These are phyloP conservation scores for Phyllosticta ampelicida DNA, from an alignment of 2,329 filamentous ascomycete species.

Conservation along the genomic window DNA sequence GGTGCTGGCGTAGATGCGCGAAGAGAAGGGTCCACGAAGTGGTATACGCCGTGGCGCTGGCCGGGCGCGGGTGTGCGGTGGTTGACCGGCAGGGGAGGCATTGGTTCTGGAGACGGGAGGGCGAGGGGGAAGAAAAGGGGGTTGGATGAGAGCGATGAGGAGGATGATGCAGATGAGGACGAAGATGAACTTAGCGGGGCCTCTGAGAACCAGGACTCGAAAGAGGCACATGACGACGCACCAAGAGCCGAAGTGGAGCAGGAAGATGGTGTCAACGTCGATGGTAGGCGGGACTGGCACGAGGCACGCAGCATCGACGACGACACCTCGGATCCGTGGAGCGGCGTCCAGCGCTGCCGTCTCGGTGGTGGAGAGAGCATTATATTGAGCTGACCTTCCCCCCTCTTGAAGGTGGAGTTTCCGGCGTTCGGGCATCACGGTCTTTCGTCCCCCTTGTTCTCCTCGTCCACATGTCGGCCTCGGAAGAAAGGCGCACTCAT, in stretches of 20 bases:
- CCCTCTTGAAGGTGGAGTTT: no score
- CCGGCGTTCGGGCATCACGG: no score
- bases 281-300: no score
- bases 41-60: neutral
- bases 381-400: neutral
- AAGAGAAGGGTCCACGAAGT: neutral
- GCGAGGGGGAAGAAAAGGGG: slow-evolving; percentile 37
- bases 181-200: slow-evolving; percentile 14
- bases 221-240: no score
- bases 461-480: no score
- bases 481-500: no score
- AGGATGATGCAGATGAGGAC: slow-evolving; percentile 16
- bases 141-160: slow-evolving; percentile 17
- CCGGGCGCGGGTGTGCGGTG: slow-evolving; percentile 30
- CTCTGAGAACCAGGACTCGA: no score
- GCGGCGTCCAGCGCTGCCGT: neutral
- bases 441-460: no score
- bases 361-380: neutral
- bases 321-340: neutral
- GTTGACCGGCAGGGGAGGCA: slow-evolving; percentile 35
- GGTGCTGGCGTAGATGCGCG: neutral
- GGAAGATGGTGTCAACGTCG: no score
- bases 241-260: no score
- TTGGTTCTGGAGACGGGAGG: slow-evolving; percentile 25
- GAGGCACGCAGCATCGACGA: neutral